A percentile compares a stretch with the other conserved stretches of the same genome.
Conservation (phyloP, 2,329 filamentous ascomycete genomes). For the Fusarium newnesense region DNA sequence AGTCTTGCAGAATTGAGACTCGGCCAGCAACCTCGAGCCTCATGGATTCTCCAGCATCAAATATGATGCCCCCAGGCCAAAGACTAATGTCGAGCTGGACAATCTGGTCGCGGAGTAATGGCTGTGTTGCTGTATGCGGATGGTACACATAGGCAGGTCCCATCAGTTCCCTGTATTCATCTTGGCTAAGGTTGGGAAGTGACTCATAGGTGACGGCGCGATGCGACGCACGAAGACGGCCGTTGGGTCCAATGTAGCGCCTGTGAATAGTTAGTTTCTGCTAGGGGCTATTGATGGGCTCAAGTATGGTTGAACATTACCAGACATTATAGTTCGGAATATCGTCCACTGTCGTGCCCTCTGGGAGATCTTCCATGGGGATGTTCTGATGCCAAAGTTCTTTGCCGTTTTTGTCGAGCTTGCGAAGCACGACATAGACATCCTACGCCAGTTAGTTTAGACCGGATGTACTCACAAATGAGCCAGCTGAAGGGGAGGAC, state of each 20-base stretch:
- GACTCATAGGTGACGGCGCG: neutral
- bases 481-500: neutral
- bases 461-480: neutral
- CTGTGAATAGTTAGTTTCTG: neutral
- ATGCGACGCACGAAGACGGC: neutral
- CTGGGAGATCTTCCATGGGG: neutral
- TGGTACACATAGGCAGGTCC: neutral
- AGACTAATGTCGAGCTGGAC: neutral
- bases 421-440: neutral
- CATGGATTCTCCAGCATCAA: neutral
- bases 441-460: neutral
- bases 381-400: neutral
- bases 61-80: neutral
- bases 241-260: neutral
- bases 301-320: neutral
- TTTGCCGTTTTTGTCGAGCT: neutral
- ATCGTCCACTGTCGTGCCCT: neutral
- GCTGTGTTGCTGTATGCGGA: neutral
- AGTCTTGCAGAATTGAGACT: neutral
- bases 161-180: neutral
- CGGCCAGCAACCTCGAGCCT: neutral
- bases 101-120: neutral
- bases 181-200: neutral
- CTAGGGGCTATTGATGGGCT: fast-evolving
- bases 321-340: neutral